Evolutionary conservation across 75 land plant species (phyloP).

Genomic region (Pseudotsuga menziesii): DNA sequence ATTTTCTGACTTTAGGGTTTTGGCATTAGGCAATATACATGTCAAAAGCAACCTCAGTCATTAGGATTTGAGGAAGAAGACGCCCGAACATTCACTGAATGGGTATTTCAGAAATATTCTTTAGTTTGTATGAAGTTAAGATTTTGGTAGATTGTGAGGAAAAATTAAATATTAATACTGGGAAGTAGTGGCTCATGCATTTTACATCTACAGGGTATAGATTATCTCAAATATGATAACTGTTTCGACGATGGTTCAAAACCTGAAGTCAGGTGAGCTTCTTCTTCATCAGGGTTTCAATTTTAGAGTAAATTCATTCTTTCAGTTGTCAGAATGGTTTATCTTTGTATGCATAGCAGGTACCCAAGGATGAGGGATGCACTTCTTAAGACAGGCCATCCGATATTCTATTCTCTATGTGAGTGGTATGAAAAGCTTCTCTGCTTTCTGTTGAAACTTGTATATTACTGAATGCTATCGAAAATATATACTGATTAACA

Average conservation of each 20-base stretch:
- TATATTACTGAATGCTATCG: neutral
- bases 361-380: constrained; percentile 81
- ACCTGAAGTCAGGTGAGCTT: constrained; percentile 29
- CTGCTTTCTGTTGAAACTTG: neutral
- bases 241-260: constrained; percentile 22
- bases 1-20: neutral
- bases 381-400: constrained; percentile 52
- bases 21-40: constrained; percentile 9
- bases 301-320: neutral
- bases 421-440: constrained; percentile 62
- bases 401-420: constrained; percentile 85
- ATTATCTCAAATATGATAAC: constrained; percentile 50
- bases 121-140: neutral
- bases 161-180: neutral
- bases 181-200: neutral
- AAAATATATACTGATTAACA: neutral
- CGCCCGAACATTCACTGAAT: constrained; percentile 53
- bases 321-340: neutral
- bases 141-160: neutral
- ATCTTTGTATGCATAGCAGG: constrained; percentile 22
- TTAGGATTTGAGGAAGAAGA: constrained; percentile 49
- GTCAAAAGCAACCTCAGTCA: constrained; percentile 49
- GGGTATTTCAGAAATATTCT: constrained; percentile 24
- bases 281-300: neutral
- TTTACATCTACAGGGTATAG: constrained; percentile 33